Evolutionary conservation across 192 early-diverging fungal species (phyloP).

Genomic region (Linnemannia hyalina): DNA sequence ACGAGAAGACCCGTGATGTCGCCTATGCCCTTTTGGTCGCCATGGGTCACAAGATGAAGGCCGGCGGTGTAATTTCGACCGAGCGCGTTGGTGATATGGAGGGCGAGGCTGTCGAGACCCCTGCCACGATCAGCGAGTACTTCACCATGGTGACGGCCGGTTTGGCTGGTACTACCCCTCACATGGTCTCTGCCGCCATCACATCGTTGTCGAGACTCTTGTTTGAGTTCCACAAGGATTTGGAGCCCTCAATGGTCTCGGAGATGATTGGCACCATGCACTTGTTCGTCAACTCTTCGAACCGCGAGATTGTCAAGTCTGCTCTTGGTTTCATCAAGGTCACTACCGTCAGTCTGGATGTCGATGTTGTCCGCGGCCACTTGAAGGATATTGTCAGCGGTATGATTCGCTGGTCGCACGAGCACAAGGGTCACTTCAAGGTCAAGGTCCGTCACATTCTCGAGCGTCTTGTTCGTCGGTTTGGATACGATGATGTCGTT

Average conservation of each 20-base stretch:
- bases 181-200: constrained; percentile 95
- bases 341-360: constrained; percentile 80
- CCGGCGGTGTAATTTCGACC: constrained; percentile 65
- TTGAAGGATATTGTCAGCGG: constrained; percentile 79
- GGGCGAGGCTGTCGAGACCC: constrained; percentile 30
- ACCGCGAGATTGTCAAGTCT: constrained; percentile 93
- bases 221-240: constrained; percentile 90
- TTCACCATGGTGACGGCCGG: constrained; percentile 96
- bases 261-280: constrained; percentile 87
- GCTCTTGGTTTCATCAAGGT: constrained; percentile 97
- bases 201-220: constrained; percentile 85
- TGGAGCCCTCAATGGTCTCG: constrained; percentile 72
- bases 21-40: constrained; percentile 89
- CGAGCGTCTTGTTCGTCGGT: constrained; percentile 90
- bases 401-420: constrained; percentile 86
- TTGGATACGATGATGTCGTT: constrained; percentile 86
- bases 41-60: constrained; percentile 93
- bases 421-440: constrained; percentile 92
- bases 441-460: constrained; percentile 92
- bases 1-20: constrained; percentile 85
- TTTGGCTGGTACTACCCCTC: constrained; percentile 88
- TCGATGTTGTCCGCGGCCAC: constrained; percentile 75
- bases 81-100: constrained; percentile 62
- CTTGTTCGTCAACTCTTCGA: constrained; percentile 82
- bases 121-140: constrained; percentile 81